These are phyloP conservation scores for Tylopilus subfusipes DNA, from an alignment of 768 basidiomycete species.

Conservation along the genomic window DNA sequence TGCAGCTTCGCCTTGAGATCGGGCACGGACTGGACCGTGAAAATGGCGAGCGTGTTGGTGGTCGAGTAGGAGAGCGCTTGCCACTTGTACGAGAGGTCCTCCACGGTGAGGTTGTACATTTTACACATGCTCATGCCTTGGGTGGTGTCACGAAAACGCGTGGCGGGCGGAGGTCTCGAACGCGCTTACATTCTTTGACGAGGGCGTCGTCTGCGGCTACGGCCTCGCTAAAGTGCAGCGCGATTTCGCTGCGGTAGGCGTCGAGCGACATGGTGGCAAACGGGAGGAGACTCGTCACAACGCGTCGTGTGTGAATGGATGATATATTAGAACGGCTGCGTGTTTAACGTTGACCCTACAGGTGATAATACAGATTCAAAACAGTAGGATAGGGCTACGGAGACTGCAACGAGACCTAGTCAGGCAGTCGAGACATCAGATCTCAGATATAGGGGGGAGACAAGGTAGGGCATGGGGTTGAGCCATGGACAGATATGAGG, in stretches of 20 bases:
- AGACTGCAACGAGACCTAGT: constrained; percentile 10
- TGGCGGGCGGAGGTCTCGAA: constrained; percentile 3
- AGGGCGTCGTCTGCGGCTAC: constrained; percentile 41
- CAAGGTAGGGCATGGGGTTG: constrained; percentile 13
- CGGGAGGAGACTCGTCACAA: not conserved
- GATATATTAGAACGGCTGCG: constrained; percentile 21
- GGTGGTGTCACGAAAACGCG: constrained; percentile 7
- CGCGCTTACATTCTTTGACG: constrained; percentile 48
- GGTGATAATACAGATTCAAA: constrained; percentile 29
- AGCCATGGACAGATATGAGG: constrained; percentile 23
- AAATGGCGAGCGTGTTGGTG: constrained; percentile 38
- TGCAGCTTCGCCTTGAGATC: constrained; percentile 43
- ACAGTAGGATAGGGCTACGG: constrained; percentile 22
- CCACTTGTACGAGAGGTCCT: constrained; percentile 62
- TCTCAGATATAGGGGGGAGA: constrained; percentile 9
- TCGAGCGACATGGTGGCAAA: constrained; percentile 23
- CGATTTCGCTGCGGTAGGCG: constrained; percentile 19
- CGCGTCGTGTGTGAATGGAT: constrained; percentile 1
- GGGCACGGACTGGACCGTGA: constrained; percentile 47
- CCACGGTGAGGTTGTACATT: constrained; percentile 52
- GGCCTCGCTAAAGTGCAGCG: constrained; percentile 24
- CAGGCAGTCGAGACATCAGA: constrained; percentile 17
- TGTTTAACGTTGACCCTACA: constrained; percentile 24
- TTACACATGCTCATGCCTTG: constrained; percentile 64
- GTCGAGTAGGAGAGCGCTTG: constrained; percentile 46